Base-by-base conservation (phyloP, 306 rosid species). In the Fragaria vesca region DNA sequence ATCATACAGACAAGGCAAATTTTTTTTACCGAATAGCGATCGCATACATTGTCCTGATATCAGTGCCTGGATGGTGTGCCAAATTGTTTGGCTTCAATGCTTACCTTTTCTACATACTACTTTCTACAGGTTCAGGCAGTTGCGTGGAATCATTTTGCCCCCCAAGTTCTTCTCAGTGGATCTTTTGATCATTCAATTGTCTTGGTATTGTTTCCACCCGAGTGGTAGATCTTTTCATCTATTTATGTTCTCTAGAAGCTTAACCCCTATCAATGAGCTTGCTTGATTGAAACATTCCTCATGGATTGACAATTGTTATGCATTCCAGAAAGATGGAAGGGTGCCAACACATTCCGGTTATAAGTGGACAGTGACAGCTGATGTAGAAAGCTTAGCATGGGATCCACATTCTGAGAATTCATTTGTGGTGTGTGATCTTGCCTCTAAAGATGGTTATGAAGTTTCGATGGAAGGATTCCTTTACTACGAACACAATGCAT, bases 341-440 rank as follows among this genome's bases (percentile, higher is more conserved):
- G 82, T 65, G 60, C 93, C 97, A 61, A 66, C 87, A 4, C 98
- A 94, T 84, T 83, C 97, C 51, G 98, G 98, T 71, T 94, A 88
- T 81, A 89, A 76, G 81, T 90, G 98, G 98, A 83, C 77, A 52
- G 95, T 90, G 71, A 61, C 86, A 46, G 85, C 92, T 80, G 97
- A 94, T 51, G 98, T 94, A 16, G 98, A 94, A 86, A 85, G 90
- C 91, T 88, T 94, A 86, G 97, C 93, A 60, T 94, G 98, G 97
- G 97, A 94, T 85, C 97, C 98, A 15, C 97, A 94, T 79, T 1
- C 86, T 1, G 95, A 90, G 81, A 85, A 92, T 87, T 88, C 84
- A 28, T 94, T 88, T 86, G 93, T 89, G 98, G 98, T 94, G 75
- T 45, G 96, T 82, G 69, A 28, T 63, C 12, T 71, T 67, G 52